phyloP scores from a whole-genome alignment of 2,329 filamentous ascomycete species.

The Sporothrix pallida region DNA sequence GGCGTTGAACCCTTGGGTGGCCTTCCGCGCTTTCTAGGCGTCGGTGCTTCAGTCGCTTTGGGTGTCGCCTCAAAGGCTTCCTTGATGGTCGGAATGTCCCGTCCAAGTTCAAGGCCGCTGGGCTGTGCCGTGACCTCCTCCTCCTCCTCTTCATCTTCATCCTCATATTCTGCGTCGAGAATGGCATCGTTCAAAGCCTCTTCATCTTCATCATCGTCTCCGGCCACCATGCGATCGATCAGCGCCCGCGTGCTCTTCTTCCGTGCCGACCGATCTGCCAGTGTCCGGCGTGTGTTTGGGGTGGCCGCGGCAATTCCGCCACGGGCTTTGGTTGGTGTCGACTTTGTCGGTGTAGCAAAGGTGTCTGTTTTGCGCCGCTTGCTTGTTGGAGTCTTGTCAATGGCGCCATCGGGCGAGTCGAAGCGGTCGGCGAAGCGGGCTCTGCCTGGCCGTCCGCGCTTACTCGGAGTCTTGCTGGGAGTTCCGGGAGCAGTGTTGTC shows the following conservation, averaged over 20 bases:
- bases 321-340: conserved; percentile 39
- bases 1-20: conserved; percentile 35
- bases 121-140: conserved; percentile 53
- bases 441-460: conserved; percentile 29
- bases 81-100: conserved; percentile 40
- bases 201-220: conserved; percentile 75
- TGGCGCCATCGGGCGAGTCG: conserved; percentile 21
- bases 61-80: background rate
- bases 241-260: conserved; percentile 81
- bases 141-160: conserved; percentile 43
- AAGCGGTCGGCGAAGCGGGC: conserved; percentile 24
- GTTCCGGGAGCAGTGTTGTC: background rate
- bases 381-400: conserved; percentile 27
- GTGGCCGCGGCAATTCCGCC: conserved; percentile 50
- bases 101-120: conserved; percentile 37
- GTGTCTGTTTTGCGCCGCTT: conserved; percentile 33
- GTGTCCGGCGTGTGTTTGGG: conserved; percentile 65
- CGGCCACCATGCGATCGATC: conserved; percentile 72
- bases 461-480: background rate
- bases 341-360: conserved; percentile 44
- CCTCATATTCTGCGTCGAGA: conserved; percentile 58
- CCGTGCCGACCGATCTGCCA: conserved; percentile 83
- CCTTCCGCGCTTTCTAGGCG: conserved; percentile 51
- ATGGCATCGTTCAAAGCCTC: conserved; percentile 73
- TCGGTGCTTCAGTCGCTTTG: conserved; percentile 43